A percentile compares a stretch with the other conserved stretches of the same genome.
These are phyloP conservation scores for Moelleriella libera DNA, from an alignment of 2,329 filamentous ascomycete genomes.

Conservation along the genomic window DNA sequence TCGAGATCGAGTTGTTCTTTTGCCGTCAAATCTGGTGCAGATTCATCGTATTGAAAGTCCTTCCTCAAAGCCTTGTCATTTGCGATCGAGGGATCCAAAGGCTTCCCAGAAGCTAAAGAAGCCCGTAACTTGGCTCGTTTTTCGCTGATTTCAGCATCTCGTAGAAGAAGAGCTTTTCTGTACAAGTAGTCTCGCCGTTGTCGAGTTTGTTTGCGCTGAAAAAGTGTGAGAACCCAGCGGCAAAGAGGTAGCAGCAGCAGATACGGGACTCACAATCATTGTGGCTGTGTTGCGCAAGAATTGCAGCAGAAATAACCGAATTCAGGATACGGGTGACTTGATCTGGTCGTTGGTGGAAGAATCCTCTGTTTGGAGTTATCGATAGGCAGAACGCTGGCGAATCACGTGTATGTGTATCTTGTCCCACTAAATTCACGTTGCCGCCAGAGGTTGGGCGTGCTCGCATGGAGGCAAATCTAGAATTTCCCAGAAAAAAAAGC, in stretches of 20 bases:
- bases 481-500: not conserved
- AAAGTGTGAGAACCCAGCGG: not conserved
- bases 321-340: not conserved
- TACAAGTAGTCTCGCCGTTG: constrained; percentile 54
- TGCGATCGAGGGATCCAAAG: constrained; percentile 66
- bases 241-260: not conserved
- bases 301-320: not conserved
- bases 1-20: constrained; percentile 64
- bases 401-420: constrained; percentile 17
- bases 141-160: constrained; percentile 84
- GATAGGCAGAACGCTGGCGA: constrained; percentile 9
- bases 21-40: constrained; percentile 48
- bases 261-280: constrained; percentile 4
- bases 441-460: constrained; percentile 8
- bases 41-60: constrained; percentile 91
- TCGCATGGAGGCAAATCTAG: constrained; percentile 4
- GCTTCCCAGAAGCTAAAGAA: constrained; percentile 79
- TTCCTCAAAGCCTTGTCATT: constrained; percentile 73
- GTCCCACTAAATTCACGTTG: constrained; percentile 21
- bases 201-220: constrained; percentile 24
- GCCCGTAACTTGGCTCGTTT: constrained; percentile 79
- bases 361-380: constrained; percentile 11
- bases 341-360: not conserved
- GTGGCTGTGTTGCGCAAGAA: not conserved
- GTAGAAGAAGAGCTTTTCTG: constrained; percentile 70